Evolutionary conservation across 78 protist genomes (phyloP).

Genomic region (Abeoforma whisleri): DNA sequence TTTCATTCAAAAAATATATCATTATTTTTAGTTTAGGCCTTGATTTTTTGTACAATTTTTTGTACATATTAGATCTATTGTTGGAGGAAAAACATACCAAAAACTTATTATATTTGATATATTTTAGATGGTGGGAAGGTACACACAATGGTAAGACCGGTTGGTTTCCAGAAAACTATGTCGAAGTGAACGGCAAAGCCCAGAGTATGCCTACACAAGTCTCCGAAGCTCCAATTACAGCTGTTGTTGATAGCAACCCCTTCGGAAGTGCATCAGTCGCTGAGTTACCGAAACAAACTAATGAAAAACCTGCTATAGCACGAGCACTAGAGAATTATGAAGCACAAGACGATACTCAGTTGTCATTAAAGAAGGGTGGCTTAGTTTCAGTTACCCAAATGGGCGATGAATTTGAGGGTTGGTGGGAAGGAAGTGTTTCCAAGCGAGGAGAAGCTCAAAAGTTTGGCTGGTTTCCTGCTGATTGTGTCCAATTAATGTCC

Average conservation of each 20-base stretch:
- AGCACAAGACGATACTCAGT: background rate
- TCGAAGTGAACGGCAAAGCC: constrained; percentile 5
- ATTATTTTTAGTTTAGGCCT: too few relatives aligned
- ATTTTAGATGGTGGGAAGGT: constrained; percentile 39
- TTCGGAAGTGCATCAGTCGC: too few relatives aligned
- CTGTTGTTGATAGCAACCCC: too few relatives aligned
- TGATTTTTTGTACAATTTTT: too few relatives aligned
- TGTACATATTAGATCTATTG: background rate
- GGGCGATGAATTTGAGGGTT: background rate
- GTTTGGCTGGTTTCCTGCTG: background rate
- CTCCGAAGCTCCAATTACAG: too few relatives aligned
- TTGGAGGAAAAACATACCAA: background rate
- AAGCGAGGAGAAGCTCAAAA: background rate
- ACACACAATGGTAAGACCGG: constrained; percentile 43
- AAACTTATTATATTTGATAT: background rate
- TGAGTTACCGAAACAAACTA: too few relatives aligned
- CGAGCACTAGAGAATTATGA: background rate
- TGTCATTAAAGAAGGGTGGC: background rate
- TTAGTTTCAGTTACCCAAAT: background rate
- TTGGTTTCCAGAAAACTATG: constrained; percentile 40
- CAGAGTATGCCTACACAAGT: background rate
- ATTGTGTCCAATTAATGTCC: too few relatives aligned
- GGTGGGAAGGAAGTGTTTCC: constrained; percentile 4
- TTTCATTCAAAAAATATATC: too few relatives aligned
- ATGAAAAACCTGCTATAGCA: too few relatives aligned